Base-by-base conservation (phyloP, 371 early-diverging fungal species). In the Smittium mucronatum region DNA sequence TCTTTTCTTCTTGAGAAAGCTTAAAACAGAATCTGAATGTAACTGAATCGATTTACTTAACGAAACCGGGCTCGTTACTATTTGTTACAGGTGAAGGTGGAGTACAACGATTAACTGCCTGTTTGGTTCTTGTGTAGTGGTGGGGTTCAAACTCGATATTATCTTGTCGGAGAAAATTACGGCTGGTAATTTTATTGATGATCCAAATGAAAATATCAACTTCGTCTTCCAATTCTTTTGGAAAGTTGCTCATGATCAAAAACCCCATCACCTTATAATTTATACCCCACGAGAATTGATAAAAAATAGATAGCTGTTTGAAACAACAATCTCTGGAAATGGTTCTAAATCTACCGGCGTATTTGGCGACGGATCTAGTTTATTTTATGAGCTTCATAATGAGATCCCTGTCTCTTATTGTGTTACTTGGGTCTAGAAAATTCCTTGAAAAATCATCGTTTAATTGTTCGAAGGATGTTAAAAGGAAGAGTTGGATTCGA, bases 371-470 rank as follows among this genome's bases (percentile, higher is more conserved):
- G 5, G 30, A 30, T 61, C 63, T 61, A 16, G 63, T 11, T 32
- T n/a, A 5, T 16, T 61, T 5, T 61, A 15, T 61, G 32, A 5
- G n/a, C 5, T 32, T 61, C 16, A 5, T 28, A 15, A 61, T 5
- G 11, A 30, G 5, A 5, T 11, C 63, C n/a, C 63, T 5, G 5
- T 11, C 63, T n/a, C n/a, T 61, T 5, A 61, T 61, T 11, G 11
- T 11, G 28, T 61, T 11, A 33, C 63, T 61, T 16, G 63, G 63
- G n/a, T 61, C 63, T 61, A n/a, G n/a, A 61, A 61, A 61, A 61
- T 61, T 61, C 11, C n/a, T 61, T n/a, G 11, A 15, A n/a, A 61
- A 61, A 15, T 30, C 28, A 15, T 61, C 63, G 5, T 15, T 30
- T 5, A 61, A 61, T 5, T 5, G 11, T 30, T 28, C 63, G n/a